Evolutionary conservation across 2,329 filamentous ascomycete genomes (phyloP), one percentile per base, ranked within the genome.

Genomic region (Dactylellina cionopaga): DNA sequence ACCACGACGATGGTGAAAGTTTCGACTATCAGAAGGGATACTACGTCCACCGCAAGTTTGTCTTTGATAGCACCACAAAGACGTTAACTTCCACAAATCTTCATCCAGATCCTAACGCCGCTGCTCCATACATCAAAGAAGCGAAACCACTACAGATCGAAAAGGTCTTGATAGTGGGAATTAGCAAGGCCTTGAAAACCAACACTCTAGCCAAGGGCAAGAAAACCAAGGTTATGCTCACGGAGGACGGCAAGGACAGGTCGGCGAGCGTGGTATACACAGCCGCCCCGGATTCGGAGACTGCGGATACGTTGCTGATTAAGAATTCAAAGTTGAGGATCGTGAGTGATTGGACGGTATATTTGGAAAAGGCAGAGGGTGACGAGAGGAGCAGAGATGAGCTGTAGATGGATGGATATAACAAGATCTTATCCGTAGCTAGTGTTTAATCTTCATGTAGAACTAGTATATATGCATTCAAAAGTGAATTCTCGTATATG

Each of bases 1-100:
- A 99, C 78, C 84, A 92, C 27, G 95, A 99, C 78, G 95, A 99
- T 76, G 95, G 95, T 49, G 93, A 98, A 81, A 91, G 90, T 0
- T 99, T 93, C 76, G 92, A 96, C 62, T 92, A 91, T 79, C 84
- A 96, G 80, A 83, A 88, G 74, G 94, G 93, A 9, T 92, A 92
- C 74, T 96, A 90, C 81, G 93, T 98, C 76, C 89, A 96, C 82
- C 91, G 92, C 69, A 85, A 84, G 71, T 97, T 99, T 81, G 83
- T 82, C 22, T 90, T 93, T 72, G 82, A 83, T 25, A 82, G 81
- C 70, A 78, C 80, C 3, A 82, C 83, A 52, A 84, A 85, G 13
- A 84, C 83, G 0, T 83, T 98, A n/a, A 83, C 83, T 3, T 93
- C 90, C 0, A 85, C 85, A n/a, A 88, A 96, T 74, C 84, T 90